Percentiles rank a stretch among this genome's conserved stretches.
phyloP scores from a whole-genome alignment of 805 yeast genomes.

The Candida insectalens region DNA sequence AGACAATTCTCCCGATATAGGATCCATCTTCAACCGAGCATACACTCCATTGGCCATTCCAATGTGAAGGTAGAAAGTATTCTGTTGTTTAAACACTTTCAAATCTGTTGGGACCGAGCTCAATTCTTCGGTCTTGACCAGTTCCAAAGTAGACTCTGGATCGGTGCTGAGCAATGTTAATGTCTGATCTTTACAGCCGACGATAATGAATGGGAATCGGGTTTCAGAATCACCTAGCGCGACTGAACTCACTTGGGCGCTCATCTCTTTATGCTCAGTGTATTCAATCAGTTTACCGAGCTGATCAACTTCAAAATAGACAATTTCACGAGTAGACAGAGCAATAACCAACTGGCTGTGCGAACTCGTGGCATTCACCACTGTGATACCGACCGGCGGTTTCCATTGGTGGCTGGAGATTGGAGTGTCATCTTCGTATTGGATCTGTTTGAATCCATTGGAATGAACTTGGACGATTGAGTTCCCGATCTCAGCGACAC shows the following conservation, averaged over 20 bases:
- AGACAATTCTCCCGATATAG: conserved; percentile 46
- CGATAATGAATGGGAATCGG: conserved; percentile 49
- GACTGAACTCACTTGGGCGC: conserved; percentile 38
- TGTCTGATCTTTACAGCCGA: conserved; percentile 65
- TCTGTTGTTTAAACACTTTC: conserved; percentile 20
- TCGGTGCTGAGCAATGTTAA: conserved; percentile 59
- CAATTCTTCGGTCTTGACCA: conserved; percentile 56
- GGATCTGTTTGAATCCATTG: conserved; percentile 57
- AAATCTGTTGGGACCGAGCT: conserved; percentile 38
- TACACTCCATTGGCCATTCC: conserved; percentile 84
- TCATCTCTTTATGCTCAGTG: conserved; percentile 47
- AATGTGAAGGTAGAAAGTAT: conserved; percentile 46
- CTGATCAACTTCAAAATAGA: conserved; percentile 71
- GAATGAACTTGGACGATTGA: conserved; percentile 68
- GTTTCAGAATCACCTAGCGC: conserved; percentile 39
- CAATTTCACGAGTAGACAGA: conserved; percentile 62
- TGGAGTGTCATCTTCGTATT: conserved; percentile 20
- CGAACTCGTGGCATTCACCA: conserved; percentile 54
- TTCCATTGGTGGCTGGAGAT: conserved; percentile 51
- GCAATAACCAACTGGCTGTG: conserved; percentile 61
- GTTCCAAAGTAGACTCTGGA: conserved; percentile 48
- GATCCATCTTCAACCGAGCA: conserved; percentile 50
- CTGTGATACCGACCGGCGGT: conserved; percentile 68
- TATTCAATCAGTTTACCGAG: conserved; percentile 64
- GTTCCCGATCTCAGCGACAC: conserved; percentile 58